A percentile compares a stretch with the other conserved stretches of the same genome.
Conservation (phyloP, 345 rosid species). For the Chamaenerion angustifolium region DNA sequence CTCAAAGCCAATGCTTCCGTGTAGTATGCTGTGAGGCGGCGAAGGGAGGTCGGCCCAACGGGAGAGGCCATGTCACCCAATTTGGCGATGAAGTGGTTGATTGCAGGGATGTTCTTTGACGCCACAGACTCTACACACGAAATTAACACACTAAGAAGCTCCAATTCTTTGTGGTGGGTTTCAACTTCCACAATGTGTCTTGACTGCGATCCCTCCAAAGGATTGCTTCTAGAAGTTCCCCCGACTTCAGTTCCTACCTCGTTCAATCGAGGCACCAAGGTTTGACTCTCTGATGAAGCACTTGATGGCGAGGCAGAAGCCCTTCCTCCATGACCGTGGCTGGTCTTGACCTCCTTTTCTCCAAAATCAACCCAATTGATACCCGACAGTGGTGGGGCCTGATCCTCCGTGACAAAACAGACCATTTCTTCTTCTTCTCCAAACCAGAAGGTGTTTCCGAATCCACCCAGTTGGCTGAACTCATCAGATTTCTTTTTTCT, state of each 20-base stretch:
- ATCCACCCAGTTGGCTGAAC: slow-evolving; percentile 24
- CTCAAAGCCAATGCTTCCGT: slow-evolving; percentile 79
- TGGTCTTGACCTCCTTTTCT: slow-evolving; percentile 48
- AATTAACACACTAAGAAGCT: slow-evolving; percentile 57
- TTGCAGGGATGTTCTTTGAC: slow-evolving; percentile 40
- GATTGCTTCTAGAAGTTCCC: slow-evolving; percentile 35
- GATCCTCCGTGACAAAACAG: slow-evolving; percentile 57
- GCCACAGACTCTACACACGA: slow-evolving; percentile 82
- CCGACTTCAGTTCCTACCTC: slow-evolving; percentile 33
- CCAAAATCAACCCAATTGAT: slow-evolving; percentile 70
- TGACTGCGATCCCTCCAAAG: slow-evolving; percentile 26
- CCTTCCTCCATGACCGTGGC: slow-evolving; percentile 41
- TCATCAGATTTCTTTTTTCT: slow-evolving; percentile 28
- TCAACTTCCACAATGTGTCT: slow-evolving; percentile 19
- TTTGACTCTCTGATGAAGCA: slow-evolving; percentile 59
- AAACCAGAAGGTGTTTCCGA: slow-evolving; percentile 52
- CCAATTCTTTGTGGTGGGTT: slow-evolving; percentile 48
- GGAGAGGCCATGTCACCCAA: slow-evolving; percentile 83
- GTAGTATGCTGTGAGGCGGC: slow-evolving; percentile 64
- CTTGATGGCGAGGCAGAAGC: slow-evolving; percentile 50
- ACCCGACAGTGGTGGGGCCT: slow-evolving; percentile 43
- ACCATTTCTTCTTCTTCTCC: slow-evolving; percentile 52
- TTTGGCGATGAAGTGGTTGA: slow-evolving; percentile 55
- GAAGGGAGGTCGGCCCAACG: slow-evolving; percentile 44
- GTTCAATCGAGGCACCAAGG: slow-evolving; percentile 34